Evolutionary conservation across 1,139 yeast species (phyloP).

Genomic region (Yamadazyma conglobata): DNA sequence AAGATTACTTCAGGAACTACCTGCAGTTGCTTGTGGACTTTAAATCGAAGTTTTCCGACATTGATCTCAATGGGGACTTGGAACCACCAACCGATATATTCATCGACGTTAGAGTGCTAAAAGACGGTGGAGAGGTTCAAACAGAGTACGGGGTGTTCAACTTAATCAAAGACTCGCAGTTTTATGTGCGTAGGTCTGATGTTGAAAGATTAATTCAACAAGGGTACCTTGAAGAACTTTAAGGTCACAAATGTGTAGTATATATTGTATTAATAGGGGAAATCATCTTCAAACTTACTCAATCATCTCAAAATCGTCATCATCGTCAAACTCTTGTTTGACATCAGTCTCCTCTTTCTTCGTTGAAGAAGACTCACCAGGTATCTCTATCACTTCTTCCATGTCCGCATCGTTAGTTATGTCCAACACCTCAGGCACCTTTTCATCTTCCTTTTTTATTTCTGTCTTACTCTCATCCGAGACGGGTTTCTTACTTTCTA

Average conservation of each 20-base stretch:
- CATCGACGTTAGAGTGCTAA: constrained; percentile 87
- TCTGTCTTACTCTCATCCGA: constrained; percentile 1
- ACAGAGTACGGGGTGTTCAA: constrained; percentile 97
- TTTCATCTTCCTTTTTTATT: background rate
- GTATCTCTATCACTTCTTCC: constrained; percentile 3
- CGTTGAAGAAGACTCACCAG: too few relatives aligned
- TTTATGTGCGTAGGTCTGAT: constrained; percentile 89
- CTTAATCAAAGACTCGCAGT: constrained; percentile 91
- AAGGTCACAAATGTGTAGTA: constrained; percentile 2
- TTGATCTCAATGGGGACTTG: constrained; percentile 84
- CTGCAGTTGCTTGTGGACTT: constrained; percentile 69
- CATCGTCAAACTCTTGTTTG: constrained; percentile 1
- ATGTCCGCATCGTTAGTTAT: constrained; percentile 1
- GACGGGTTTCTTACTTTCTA: constrained; percentile 2
- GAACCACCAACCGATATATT: constrained; percentile 90
- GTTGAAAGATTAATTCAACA: constrained; percentile 93
- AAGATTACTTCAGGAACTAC: constrained; percentile 70
- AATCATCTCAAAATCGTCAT: constrained; percentile 4
- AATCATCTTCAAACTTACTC: too few relatives aligned
- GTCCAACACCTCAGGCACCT: background rate
- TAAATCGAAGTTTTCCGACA: constrained; percentile 75
- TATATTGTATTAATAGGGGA: too few relatives aligned
- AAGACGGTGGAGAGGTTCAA: constrained; percentile 95
- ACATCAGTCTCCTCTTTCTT: constrained; percentile 1
- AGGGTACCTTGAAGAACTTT: constrained; percentile 73